These are phyloP conservation scores for Alternaria ventricosa DNA, from an alignment of 2,329 filamentous ascomycete genomes.

Conservation along the genomic window DNA sequence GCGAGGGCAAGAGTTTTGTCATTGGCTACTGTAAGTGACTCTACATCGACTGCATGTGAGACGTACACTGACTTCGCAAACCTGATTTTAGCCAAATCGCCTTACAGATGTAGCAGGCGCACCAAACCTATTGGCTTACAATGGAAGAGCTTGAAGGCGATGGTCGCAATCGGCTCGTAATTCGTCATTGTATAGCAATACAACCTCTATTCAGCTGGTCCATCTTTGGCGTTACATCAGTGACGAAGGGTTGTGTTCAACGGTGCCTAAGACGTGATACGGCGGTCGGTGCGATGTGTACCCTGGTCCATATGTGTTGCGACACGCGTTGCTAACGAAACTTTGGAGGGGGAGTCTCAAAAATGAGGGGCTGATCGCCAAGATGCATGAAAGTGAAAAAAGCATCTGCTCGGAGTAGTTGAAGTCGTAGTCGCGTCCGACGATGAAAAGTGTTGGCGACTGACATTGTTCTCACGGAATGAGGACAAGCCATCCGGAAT, in stretches of 20 bases:
- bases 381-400: background rate
- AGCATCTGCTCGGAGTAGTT: background rate
- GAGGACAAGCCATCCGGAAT: background rate
- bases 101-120: conserved; percentile 28
- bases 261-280: background rate
- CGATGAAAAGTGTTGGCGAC: background rate
- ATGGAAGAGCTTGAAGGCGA: conserved; percentile 20
- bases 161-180: background rate
- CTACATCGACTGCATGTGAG: background rate
- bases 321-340: background rate
- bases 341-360: background rate
- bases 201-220: background rate
- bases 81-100: background rate
- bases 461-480: background rate
- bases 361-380: background rate
- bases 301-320: background rate
- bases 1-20: conserved; percentile 28
- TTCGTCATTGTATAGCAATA: background rate
- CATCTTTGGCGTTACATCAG: background rate
- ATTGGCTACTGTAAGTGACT: conserved; percentile 19
- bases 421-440: background rate
- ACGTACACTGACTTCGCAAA: background rate
- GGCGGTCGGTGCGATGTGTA: background rate
- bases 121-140: conserved; percentile 36
- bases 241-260: background rate